Evolutionary conservation across 495 filamentous ascomycete genomes (phyloP).

Genomic region (Penicillium waksmanii): DNA sequence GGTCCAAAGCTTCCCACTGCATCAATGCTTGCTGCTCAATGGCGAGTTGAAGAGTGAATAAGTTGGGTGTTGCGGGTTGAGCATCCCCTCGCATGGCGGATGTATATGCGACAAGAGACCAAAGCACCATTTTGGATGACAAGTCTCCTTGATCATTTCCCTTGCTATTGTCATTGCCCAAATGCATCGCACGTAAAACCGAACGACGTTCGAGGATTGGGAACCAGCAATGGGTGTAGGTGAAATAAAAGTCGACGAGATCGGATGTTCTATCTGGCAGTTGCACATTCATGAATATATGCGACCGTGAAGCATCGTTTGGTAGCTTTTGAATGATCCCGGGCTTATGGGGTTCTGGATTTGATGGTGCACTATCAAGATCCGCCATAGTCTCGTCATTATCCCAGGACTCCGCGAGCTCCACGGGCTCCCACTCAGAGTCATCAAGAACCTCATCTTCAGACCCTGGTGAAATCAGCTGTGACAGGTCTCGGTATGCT

Average conservation of each 20-base stretch:
- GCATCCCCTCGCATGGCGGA: conserved; percentile 5
- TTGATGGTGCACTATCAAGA: not conserved
- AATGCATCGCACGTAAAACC: conserved; percentile 40
- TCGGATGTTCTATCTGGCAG: conserved; percentile 26
- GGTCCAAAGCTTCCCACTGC: conserved; percentile 39
- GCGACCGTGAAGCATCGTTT: not conserved
- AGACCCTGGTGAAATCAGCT: conserved; percentile 16
- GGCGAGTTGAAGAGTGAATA: conserved; percentile 13
- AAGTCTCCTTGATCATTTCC: conserved; percentile 12
- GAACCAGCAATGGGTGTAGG: conserved; percentile 67
- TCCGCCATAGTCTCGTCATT: conserved; percentile 11
- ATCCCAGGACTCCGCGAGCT: conserved; percentile 6
- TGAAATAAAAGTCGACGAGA: conserved; percentile 65
- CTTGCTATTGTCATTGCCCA: not conserved
- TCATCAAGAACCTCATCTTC: conserved; percentile 19
- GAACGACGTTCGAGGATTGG: conserved; percentile 66
- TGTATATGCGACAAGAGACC: conserved; percentile 27
- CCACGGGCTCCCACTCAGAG: conserved; percentile 17
- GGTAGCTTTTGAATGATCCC: not conserved
- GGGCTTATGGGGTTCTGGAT: not conserved
- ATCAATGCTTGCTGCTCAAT: conserved; percentile 11
- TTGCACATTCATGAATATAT: conserved; percentile 3
- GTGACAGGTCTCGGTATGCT: conserved; percentile 23
- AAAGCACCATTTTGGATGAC: conserved; percentile 26
- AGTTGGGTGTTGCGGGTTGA: not conserved